A percentile compares a stretch with the other conserved stretches of the same genome.
These are phyloP conservation scores for Colletotrichum zoysiae DNA, from an alignment of 2,329 filamentous ascomycete species.

Conservation along the genomic window DNA sequence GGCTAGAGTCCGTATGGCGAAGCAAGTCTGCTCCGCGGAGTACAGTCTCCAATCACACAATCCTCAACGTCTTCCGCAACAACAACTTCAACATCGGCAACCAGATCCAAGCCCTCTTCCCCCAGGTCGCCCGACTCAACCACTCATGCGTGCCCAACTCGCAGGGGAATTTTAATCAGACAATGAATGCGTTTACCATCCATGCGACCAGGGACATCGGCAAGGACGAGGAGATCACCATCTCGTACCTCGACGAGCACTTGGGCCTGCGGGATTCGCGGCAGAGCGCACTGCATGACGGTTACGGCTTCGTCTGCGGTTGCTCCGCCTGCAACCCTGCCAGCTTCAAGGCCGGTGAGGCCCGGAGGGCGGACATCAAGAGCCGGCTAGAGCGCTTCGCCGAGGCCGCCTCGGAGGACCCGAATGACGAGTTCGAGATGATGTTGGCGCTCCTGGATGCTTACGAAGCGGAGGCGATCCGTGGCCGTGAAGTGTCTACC, in stretches of 20 bases:
- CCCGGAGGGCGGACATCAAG: constrained; percentile 15
- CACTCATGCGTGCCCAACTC: constrained; percentile 40
- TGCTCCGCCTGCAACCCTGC: constrained; percentile 24
- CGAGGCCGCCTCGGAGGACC: constrained; percentile 10
- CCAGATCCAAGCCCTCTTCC: constrained; percentile 26
- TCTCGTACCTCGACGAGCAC: constrained; percentile 38
- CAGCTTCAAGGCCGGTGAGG: constrained; percentile 15
- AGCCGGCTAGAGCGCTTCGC: constrained; percentile 19
- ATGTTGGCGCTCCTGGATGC: constrained; percentile 22
- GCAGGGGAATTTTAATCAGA: constrained; percentile 35
- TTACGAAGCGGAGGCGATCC: constrained; percentile 27
- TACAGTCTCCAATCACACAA: constrained; percentile 30
- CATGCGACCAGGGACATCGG: constrained; percentile 31
- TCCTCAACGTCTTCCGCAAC: constrained; percentile 40
- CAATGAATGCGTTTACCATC: constrained; percentile 24
- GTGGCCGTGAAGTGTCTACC: constrained; percentile 32
- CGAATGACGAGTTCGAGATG: constrained; percentile 19
- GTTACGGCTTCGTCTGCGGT: constrained; percentile 30
- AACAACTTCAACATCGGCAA: constrained; percentile 39
- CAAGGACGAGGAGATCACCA: constrained; percentile 36
- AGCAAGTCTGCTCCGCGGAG: constrained; percentile 22
- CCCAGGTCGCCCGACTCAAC: constrained; percentile 33
- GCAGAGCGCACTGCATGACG: constrained; percentile 13
- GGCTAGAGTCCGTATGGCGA: constrained; percentile 36
- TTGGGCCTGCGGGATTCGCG: constrained; percentile 10